phyloP scores from a whole-genome alignment of 495 filamentous ascomycete genomes.

The Melanomma pulvis-pyrius region DNA sequence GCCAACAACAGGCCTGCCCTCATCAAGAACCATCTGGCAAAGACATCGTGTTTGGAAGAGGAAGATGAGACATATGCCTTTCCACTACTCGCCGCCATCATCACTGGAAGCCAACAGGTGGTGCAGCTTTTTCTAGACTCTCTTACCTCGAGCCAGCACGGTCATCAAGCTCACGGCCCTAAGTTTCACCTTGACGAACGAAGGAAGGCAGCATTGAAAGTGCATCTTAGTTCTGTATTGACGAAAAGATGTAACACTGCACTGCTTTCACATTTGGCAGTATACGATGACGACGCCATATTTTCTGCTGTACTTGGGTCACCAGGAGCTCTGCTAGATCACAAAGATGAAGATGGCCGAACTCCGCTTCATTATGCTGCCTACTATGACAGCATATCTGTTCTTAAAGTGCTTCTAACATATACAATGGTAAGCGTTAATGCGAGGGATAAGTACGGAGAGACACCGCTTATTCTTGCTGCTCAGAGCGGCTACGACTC shows the following conservation, averaged over 20 bases:
- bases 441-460: slow-evolving; percentile 13
- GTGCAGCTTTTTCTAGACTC: too few species aligned
- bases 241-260: too few species aligned
- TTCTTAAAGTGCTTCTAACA: slow-evolving; percentile 24
- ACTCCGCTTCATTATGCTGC: neutral
- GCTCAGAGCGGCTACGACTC: slow-evolving; percentile 36
- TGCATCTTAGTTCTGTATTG: too few species aligned
- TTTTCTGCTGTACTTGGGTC: too few species aligned
- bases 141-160: too few species aligned
- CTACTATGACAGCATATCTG: neutral
- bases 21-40: slow-evolving; percentile 9
- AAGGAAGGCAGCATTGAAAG: too few species aligned
- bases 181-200: too few species aligned
- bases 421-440: slow-evolving; percentile 2
- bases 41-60: neutral
- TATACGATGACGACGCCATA: too few species aligned
- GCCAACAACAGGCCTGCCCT: slow-evolving; percentile 23
- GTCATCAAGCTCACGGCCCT: too few species aligned
- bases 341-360: slow-evolving; percentile 3
- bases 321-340: too few species aligned
- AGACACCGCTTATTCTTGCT: slow-evolving; percentile 41
- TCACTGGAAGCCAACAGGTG: too few species aligned
- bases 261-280: too few species aligned
- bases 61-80: slow-evolving; percentile 15
- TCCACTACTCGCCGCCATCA: slow-evolving; percentile 20